Evolutionary conservation across 768 basidiomycete species (phyloP).

Genomic region (Pleurotus pulmonarius): DNA sequence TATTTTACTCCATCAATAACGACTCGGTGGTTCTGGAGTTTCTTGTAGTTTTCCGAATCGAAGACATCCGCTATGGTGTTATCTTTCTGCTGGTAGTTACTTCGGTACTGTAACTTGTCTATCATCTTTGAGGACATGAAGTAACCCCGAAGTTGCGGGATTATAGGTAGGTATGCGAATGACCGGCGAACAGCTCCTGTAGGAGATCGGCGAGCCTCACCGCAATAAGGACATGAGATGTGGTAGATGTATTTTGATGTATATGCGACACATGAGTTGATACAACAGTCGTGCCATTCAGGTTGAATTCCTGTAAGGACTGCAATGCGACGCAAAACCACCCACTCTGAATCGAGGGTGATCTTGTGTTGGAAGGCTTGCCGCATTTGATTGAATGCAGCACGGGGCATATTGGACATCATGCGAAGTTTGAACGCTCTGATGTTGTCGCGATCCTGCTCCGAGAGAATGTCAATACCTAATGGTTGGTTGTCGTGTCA

Average conservation of each 20-base stretch:
- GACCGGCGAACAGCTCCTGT: conserved; percentile 10
- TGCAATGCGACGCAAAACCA: conserved; percentile 18
- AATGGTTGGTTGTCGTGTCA: no score
- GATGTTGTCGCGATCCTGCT: conserved; percentile 23
- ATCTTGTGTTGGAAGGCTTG: conserved; percentile 19
- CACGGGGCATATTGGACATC: conserved; percentile 19
- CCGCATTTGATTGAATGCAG: conserved; percentile 22
- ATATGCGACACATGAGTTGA: conserved; percentile 29
- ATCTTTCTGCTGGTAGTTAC: conserved; percentile 9
- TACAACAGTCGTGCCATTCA: conserved; percentile 27
- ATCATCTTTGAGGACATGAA: conserved; percentile 10
- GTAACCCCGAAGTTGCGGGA: conserved; percentile 22
- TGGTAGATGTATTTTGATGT: conserved; percentile 15
- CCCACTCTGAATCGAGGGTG: conserved; percentile 20
- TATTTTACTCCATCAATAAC: conserved; percentile 19
- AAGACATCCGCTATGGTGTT: conserved; percentile 29
- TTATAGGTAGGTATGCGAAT: conserved; percentile 26
- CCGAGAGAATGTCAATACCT: conserved; percentile 11
- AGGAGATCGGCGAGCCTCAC: conserved; percentile 9
- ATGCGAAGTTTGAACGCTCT: conserved; percentile 20
- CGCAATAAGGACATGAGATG: conserved; percentile 16
- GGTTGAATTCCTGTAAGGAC: conserved; percentile 21
- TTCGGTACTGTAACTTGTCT: conserved; percentile 13
- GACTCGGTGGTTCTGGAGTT: conserved; percentile 19
- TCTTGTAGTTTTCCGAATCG: conserved; percentile 27